Evolutionary conservation across 2,329 filamentous ascomycete species (phyloP).

Genomic region (Cercospora sesami): DNA sequence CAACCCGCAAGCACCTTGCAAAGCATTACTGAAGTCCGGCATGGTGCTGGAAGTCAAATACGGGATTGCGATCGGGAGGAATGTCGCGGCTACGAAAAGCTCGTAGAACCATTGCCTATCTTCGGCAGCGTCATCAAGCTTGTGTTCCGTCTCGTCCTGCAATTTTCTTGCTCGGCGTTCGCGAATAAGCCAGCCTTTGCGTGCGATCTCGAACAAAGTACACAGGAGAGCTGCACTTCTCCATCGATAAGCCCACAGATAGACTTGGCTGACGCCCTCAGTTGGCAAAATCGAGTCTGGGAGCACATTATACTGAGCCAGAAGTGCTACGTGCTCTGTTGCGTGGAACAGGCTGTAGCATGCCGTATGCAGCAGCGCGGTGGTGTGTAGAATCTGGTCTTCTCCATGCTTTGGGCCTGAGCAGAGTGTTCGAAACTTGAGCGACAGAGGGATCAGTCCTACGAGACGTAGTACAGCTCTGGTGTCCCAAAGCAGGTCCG

Average conservation of each 20-base stretch:
- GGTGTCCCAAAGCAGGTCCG: background rate
- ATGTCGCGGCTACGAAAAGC: background rate
- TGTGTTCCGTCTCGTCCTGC: background rate
- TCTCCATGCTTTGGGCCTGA: background rate
- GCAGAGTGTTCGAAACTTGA: background rate
- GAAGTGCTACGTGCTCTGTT: background rate
- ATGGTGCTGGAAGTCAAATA: background rate
- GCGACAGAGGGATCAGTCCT: background rate
- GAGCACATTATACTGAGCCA: background rate
- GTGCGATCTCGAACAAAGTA: background rate
- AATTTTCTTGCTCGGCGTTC: background rate
- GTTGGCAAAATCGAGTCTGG: background rate
- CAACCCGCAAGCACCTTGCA: background rate
- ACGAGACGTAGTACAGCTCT: background rate
- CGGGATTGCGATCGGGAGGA: background rate
- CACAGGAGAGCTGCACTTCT: background rate
- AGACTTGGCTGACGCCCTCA: background rate
- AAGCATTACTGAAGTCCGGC: background rate
- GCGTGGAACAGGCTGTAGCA: background rate
- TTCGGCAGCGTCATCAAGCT: background rate
- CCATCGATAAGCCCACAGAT: background rate
- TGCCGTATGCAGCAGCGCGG: background rate
- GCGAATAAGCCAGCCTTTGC: background rate
- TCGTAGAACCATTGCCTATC: background rate
- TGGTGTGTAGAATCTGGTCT: background rate